Base-by-base conservation (phyloP, 2,329 filamentous ascomycete species). In the Xylaria sp. region DNA sequence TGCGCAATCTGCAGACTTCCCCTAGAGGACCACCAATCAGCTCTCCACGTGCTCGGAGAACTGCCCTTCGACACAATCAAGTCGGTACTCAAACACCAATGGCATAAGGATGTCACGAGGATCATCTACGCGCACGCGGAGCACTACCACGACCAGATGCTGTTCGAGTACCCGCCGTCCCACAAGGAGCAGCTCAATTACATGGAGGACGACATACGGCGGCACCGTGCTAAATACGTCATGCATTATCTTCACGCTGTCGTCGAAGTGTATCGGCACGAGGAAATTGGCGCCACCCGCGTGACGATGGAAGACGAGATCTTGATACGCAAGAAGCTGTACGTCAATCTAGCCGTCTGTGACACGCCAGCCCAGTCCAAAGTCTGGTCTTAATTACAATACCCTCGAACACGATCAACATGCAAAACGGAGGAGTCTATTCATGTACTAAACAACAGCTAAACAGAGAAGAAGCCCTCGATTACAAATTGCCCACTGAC, bases 41-140 rank as follows among this genome's bases (percentile, higher is more conserved):
- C 74, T 9, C 56, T 73, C 20, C 39, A 63, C 23, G 67, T 74
- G 4, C 69, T 76, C 36, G 74, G 70, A 1, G 73, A 67, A 9
- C 68, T 75, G 0, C 73, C 74, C 18, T 58, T 75, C 30, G 69
- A 73, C n/a, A 72, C 66, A 8, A 71, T 72, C 9, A 55, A 71
- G 56, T 64, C 69, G 9, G 65, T 76, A 32, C 69, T 76, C 28
- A 57, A 64, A 13, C 72, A 75, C 57, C 74, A 76, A 46, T 76
- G 73, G 73, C 69, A 70, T 28, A 76, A 75, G 50, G 74, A 76
- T 36, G 65, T 72, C 56, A 58, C 59, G 23, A 63, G 72, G 18
- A 72, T 76, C 30, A 71, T 68, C 23, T 75, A 74, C 46, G 72
- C 74, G 3, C 74, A 76, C 56, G 70, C 74, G n/a, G 69, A 74